Conservation (phyloP, 129 eudicot genomes). For the Kitagawia praeruptora region DNA sequence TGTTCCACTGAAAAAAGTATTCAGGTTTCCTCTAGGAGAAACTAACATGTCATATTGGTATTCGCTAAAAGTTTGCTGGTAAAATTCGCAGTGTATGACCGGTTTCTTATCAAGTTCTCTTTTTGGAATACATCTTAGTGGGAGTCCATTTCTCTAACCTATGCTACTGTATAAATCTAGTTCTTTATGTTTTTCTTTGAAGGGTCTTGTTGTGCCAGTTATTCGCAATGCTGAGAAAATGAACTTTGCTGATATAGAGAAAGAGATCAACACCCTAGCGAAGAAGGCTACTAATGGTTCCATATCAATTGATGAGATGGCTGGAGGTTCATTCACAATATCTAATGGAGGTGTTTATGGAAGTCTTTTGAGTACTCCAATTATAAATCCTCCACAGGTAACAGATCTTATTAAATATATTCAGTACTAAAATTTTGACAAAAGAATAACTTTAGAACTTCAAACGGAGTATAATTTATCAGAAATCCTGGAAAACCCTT, state of each 20-base stretch:
- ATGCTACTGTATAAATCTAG: too few species aligned
- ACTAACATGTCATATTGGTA: background rate
- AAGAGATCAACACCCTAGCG: conserved; percentile 51
- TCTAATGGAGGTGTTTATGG: conserved; percentile 71
- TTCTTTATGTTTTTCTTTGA: conserved; percentile 13
- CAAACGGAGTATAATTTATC: too few species aligned
- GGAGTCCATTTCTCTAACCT: background rate
- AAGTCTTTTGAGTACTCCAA: conserved; percentile 61
- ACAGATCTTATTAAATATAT: background rate
- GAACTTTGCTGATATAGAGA: conserved; percentile 86
- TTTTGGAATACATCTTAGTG: background rate
- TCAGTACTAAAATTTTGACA: background rate
- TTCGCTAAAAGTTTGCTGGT: background rate
- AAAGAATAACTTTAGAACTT: background rate
- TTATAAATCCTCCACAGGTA: conserved; percentile 72
- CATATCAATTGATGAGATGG: conserved; percentile 68
- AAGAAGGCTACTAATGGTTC: conserved; percentile 56
- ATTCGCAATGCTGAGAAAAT: conserved; percentile 61
- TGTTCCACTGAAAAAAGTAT: background rate
- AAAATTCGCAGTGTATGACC: background rate
- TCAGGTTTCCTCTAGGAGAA: background rate
- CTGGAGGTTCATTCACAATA: conserved; percentile 67
- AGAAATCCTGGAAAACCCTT: background rate
- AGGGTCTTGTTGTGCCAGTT: conserved; percentile 92
- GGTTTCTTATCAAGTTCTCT: background rate